Conservation (phyloP, 495 filamentous ascomycete genomes). For the Bryoglossum gracile region DNA sequence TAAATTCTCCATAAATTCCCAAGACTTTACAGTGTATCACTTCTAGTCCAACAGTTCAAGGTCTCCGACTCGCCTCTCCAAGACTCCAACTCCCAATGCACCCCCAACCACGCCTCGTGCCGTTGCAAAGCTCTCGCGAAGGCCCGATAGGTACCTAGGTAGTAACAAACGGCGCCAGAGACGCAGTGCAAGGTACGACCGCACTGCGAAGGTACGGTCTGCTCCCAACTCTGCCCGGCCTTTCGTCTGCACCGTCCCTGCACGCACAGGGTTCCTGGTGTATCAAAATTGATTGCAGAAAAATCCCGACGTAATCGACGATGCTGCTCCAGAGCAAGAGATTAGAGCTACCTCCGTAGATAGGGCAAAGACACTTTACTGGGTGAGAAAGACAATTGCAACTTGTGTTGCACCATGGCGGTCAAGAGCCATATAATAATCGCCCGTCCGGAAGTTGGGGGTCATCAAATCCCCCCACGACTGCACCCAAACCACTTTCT, state of each 20-base stretch:
- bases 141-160: neutral
- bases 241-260: neutral
- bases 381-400: neutral
- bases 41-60: no score
- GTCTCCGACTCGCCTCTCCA: no score
- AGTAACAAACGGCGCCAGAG: no score
- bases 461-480: neutral
- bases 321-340: neutral
- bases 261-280: neutral
- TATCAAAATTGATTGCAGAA: constrained; percentile 3
- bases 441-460: neutral
- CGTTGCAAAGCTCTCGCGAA: no score
- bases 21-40: no score
- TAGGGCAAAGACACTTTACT: constrained; percentile 4
- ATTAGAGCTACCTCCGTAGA: neutral
- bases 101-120: no score
- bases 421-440: neutral
- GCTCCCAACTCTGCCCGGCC: no score
- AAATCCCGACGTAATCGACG: constrained; percentile 4
- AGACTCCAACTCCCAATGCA: no score
- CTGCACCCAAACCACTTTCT: neutral
- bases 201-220: no score
- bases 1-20: no score
- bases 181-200: no score
- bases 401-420: neutral